phyloP scores from a whole-genome alignment of 1,284 basidiomycete species.

The Fistulinella cinereoalba region DNA sequence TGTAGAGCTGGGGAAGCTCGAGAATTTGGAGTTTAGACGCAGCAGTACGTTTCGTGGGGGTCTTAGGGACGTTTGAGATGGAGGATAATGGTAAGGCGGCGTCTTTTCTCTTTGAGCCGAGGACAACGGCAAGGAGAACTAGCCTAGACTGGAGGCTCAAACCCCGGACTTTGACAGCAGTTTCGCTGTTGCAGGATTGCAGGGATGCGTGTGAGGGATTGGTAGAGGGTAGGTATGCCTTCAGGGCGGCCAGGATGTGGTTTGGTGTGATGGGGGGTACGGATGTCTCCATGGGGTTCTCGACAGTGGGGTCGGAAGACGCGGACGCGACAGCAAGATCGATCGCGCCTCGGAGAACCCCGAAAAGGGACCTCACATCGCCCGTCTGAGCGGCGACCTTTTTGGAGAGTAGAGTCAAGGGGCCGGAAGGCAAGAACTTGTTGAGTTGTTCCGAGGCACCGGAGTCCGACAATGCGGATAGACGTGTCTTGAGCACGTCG shows the following conservation, averaged over 20 bases:
- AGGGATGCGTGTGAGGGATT: constrained; percentile 17
- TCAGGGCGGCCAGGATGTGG: constrained; percentile 66
- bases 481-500: constrained; percentile 59
- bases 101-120: constrained; percentile 61
- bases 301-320: constrained; percentile 8
- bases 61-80: constrained; percentile 36
- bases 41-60: constrained; percentile 56
- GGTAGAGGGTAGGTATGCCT: constrained; percentile 59
- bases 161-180: constrained; percentile 57
- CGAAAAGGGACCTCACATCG: constrained; percentile 73
- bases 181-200: constrained; percentile 55
- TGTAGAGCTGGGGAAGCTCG: constrained; percentile 58
- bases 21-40: constrained; percentile 37
- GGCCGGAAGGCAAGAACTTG: constrained; percentile 59
- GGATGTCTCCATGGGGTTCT: constrained; percentile 42
- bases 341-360: constrained; percentile 74
- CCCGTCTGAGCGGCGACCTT: constrained; percentile 76
- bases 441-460: constrained; percentile 36
- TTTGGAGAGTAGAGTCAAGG: constrained; percentile 67
- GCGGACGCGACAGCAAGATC: constrained; percentile 52
- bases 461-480: constrained; percentile 44
- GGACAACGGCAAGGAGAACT: constrained; percentile 57
- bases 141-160: constrained; percentile 73
- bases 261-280: constrained; percentile 53
- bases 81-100: constrained; percentile 50